Percentiles rank a stretch among this genome's conserved stretches.
Evolutionary conservation across 169 alveolate species (phyloP).

Genomic region (Eimeria tenella): DNA sequence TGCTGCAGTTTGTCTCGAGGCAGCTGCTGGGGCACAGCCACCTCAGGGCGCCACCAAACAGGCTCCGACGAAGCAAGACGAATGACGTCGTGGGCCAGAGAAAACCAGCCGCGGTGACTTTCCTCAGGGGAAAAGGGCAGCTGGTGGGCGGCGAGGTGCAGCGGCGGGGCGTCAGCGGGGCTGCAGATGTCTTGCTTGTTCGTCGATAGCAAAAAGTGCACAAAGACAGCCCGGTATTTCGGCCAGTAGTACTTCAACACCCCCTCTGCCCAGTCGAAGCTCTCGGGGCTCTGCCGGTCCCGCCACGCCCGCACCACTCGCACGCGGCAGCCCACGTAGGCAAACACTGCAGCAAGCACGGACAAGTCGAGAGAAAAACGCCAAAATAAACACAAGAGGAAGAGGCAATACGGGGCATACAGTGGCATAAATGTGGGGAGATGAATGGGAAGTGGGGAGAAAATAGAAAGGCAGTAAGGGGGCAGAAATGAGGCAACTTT

Average conservation of each 20-base stretch:
- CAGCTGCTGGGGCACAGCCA: background rate
- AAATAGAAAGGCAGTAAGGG: background rate
- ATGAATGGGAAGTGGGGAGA: background rate
- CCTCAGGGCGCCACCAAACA: conserved; percentile 25
- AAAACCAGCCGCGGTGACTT: conserved; percentile 65
- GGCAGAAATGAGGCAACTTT: no score
- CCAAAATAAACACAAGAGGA: background rate
- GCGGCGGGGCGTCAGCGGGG: conserved; percentile 41
- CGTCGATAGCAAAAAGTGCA: conserved; percentile 19
- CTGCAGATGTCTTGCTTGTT: background rate
- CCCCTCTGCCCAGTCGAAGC: conserved; percentile 65
- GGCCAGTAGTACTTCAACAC: conserved; percentile 54
- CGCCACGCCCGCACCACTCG: conserved; percentile 58
- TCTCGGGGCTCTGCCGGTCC: conserved; percentile 16
- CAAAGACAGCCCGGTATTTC: conserved; percentile 26
- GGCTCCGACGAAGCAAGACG: conserved; percentile 5
- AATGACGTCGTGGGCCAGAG: conserved; percentile 25
- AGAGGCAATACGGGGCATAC: background rate
- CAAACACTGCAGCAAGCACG: conserved; percentile 16
- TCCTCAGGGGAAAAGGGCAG: conserved; percentile 71
- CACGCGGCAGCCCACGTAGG: conserved; percentile 60
- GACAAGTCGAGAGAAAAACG: background rate
- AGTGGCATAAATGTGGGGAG: background rate
- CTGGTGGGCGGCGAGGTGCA: background rate
- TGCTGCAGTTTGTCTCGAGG: background rate